Conservation (phyloP, 805 yeast species). For the Lachancea mirantina region DNA sequence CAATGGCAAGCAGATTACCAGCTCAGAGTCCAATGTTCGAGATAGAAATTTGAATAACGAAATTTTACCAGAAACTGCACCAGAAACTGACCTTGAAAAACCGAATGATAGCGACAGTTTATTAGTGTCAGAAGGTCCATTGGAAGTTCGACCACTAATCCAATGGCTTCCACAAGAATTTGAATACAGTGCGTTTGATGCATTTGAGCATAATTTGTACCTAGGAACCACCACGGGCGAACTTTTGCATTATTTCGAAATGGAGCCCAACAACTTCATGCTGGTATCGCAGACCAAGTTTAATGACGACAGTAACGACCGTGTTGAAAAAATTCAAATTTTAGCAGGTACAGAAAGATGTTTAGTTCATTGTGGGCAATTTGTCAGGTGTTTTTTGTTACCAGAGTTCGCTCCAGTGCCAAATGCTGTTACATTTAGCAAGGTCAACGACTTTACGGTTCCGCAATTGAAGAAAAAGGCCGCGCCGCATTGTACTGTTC, state of each 20-base stretch:
- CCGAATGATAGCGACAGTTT: conserved; percentile 1
- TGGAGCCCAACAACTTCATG: conserved; percentile 26
- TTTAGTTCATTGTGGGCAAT: conserved; percentile 15
- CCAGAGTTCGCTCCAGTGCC: conserved; percentile 33
- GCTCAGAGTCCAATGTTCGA: too few species aligned
- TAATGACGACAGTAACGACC: conserved; percentile 11
- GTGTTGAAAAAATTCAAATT: conserved; percentile 22
- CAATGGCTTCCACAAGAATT: conserved; percentile 20
- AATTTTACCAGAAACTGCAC: too few species aligned
- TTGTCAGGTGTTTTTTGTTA: conserved; percentile 21
- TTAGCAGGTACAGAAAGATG: conserved; percentile 28
- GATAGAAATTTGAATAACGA: too few species aligned
- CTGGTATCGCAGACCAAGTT: conserved; percentile 27
- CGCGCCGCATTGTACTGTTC: conserved; percentile 14
- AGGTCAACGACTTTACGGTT: conserved; percentile 17
- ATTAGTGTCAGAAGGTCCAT: conserved; percentile 15
- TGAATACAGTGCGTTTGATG: conserved; percentile 21
- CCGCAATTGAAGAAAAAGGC: conserved; percentile 13
- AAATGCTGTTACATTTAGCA: conserved; percentile 13
- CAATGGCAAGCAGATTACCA: too few species aligned
- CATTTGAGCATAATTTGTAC: conserved; percentile 27
- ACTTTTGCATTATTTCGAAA: conserved; percentile 29
- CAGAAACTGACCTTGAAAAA: too few species aligned
- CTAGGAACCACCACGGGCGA: conserved; percentile 28
- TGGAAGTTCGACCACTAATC: conserved; percentile 18